Evolutionary conservation across 306 rosid species (phyloP).

Genomic region (Medicago lupulina): DNA sequence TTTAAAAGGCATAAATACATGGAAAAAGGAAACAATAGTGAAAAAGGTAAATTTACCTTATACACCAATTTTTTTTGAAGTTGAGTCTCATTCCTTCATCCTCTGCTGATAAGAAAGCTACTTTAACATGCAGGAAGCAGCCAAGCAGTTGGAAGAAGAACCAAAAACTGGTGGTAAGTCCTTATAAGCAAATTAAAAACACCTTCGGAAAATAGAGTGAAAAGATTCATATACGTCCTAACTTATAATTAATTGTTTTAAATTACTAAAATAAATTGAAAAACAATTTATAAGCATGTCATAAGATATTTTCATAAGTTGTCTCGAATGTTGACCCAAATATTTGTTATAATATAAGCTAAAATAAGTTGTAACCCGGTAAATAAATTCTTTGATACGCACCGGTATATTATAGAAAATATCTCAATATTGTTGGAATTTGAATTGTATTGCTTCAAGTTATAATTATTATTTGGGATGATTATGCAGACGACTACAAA

Average conservation of each 20-base stretch:
- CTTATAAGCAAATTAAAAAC: neutral
- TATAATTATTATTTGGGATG: slow-evolving; percentile 45
- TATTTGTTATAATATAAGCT: no score
- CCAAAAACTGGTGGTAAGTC: slow-evolving; percentile 61
- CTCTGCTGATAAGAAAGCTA: slow-evolving; percentile 26
- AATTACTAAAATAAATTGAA: neutral
- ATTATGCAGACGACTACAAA: slow-evolving; percentile 61
- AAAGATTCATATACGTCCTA: neutral
- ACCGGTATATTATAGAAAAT: no score
- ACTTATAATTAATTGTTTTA: neutral
- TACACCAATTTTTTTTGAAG: neutral
- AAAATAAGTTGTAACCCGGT: neutral
- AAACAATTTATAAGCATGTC: neutral
- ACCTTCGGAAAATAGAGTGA: neutral
- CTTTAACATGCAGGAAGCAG: slow-evolving; percentile 67
- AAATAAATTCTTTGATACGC: no score
- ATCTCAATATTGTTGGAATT: no score
- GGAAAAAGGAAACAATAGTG: slow-evolving; percentile 78
- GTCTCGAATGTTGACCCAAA: neutral
- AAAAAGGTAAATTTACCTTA: slow-evolving; percentile 53
- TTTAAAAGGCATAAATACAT: slow-evolving; percentile 72
- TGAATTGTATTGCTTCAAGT: no score
- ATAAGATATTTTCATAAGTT: neutral
- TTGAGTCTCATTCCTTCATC: slow-evolving; percentile 7
- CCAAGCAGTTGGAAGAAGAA: slow-evolving; percentile 59